Percentiles rank a stretch among this genome's conserved stretches.
Evolutionary conservation across 1,284 basidiomycete species (phyloP).

Genomic region (Filobasidium uniguttulatum): DNA sequence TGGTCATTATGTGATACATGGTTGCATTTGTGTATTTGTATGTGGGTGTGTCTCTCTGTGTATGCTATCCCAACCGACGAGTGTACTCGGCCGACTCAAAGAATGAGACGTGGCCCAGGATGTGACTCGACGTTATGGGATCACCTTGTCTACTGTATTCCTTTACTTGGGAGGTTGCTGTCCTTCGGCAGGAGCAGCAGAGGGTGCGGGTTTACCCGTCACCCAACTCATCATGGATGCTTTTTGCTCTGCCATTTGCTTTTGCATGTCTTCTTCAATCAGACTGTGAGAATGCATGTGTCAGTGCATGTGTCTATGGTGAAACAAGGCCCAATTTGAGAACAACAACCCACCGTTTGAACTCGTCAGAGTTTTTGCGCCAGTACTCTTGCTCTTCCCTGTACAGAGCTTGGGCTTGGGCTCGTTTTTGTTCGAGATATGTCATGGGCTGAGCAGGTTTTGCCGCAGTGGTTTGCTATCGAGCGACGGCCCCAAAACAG

Average conservation of each 20-base stretch:
- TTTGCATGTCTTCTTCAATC: slow-evolving; percentile 57
- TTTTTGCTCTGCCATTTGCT: slow-evolving; percentile 49
- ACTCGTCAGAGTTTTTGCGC: slow-evolving; percentile 60
- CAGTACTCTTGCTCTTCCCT: slow-evolving; percentile 80
- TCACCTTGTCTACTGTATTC: too few species aligned
- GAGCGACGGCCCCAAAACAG: neutral
- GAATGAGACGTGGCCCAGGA: too few species aligned
- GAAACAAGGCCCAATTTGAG: neutral
- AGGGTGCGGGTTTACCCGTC: slow-evolving; percentile 21
- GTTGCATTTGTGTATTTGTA: too few species aligned
- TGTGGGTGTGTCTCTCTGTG: too few species aligned
- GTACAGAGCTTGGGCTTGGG: slow-evolving; percentile 72
- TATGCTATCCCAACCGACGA: too few species aligned
- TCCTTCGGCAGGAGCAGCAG: neutral
- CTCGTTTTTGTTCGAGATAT: slow-evolving; percentile 79
- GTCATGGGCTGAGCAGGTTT: slow-evolving; percentile 49
- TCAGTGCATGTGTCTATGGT: too few species aligned
- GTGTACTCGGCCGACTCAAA: too few species aligned
- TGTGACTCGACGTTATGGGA: too few species aligned
- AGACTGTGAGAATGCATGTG: slow-evolving; percentile 24
- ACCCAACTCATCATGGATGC: slow-evolving; percentile 41
- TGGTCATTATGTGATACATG: too few species aligned
- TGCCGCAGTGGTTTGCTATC: slow-evolving; percentile 20
- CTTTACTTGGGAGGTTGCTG: neutral
- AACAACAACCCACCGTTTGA: slow-evolving; percentile 46